phyloP scores from a whole-genome alignment of 352 stramenopile species.

The Pythium angustatum region DNA sequence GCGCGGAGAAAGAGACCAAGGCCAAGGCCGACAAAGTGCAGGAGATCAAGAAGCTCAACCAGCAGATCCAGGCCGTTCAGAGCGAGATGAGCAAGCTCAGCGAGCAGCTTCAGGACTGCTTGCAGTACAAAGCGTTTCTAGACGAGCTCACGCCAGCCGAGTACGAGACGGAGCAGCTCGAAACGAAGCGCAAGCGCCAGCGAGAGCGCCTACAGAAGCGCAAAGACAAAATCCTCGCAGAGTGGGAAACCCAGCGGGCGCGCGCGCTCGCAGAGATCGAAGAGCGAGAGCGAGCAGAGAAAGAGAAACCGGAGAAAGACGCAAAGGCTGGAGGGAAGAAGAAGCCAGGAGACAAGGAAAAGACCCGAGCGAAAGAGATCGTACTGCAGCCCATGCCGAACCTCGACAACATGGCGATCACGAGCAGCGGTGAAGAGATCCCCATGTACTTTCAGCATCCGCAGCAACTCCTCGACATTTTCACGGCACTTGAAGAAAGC shows the following conservation, averaged over 20 bases:
- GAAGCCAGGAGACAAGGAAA: constrained; percentile 44
- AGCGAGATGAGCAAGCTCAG: constrained; percentile 95
- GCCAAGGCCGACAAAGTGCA: constrained; percentile 93
- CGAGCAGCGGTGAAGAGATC: constrained; percentile 88
- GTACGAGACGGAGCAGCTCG: constrained; percentile 79
- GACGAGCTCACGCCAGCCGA: constrained; percentile 90
- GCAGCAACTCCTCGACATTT: constrained; percentile 93
- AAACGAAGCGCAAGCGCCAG: constrained; percentile 71
- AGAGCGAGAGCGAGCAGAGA: constrained; percentile 56
- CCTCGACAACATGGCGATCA: constrained; percentile 58
- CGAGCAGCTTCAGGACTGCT: constrained; percentile 93
- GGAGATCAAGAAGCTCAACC: constrained; percentile 95
- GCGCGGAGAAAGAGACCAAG: constrained; percentile 93
- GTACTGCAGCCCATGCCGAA: constrained; percentile 65
- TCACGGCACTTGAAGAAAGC: constrained; percentile 92
- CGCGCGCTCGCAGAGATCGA: constrained; percentile 66
- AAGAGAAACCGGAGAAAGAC: constrained; percentile 67
- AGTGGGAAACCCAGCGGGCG: constrained; percentile 64
- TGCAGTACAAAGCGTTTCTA: constrained; percentile 93
- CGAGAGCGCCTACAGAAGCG: constrained; percentile 60
- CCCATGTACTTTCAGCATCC: constrained; percentile 96
- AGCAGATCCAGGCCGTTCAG: constrained; percentile 94
- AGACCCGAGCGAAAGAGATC: constrained; percentile 42
- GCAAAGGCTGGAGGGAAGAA: constrained; percentile 39
- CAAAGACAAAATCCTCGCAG: constrained; percentile 66